Conservation (phyloP, 2,329 filamentous ascomycete genomes). For the Cryphonectria radicalis region DNA sequence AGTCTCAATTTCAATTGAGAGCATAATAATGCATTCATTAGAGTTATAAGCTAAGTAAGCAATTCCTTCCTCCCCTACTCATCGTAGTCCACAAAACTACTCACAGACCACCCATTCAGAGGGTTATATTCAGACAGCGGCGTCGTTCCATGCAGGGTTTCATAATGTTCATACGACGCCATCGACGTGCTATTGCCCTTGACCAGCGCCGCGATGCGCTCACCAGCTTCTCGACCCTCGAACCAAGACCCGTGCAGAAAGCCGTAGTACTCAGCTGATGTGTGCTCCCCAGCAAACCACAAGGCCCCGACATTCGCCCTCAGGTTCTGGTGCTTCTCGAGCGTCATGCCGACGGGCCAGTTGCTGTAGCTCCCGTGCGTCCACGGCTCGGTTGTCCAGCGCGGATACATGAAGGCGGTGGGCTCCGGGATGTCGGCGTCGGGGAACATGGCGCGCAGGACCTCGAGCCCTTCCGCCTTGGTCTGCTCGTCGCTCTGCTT, state of each 20-base stretch:
- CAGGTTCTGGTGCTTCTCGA: conserved; percentile 70
- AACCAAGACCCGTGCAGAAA: conserved; percentile 67
- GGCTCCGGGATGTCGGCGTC: conserved; percentile 61
- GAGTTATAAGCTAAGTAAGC: not conserved
- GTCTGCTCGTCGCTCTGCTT: conserved; percentile 62
- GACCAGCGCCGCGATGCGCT: conserved; percentile 46
- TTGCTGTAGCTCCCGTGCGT: conserved; percentile 68
- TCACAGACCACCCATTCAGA: conserved; percentile 44
- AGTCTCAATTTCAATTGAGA: no score
- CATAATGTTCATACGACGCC: conserved; percentile 38
- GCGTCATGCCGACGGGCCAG: conserved; percentile 66
- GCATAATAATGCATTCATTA: not conserved
- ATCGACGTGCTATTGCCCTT: conserved; percentile 34
- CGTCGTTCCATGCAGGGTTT: conserved; percentile 42
- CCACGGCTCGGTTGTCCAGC: conserved; percentile 55
- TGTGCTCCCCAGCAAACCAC: conserved; percentile 70
- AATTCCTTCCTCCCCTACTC: not conserved
- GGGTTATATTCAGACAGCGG: conserved; percentile 39
- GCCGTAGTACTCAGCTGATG: conserved; percentile 65
- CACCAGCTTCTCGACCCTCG: conserved; percentile 56
- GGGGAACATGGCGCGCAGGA: conserved; percentile 66
- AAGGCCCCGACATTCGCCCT: conserved; percentile 65
- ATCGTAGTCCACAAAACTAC: conserved; percentile 38
- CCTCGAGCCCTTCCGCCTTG: conserved; percentile 57
- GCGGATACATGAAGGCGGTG: conserved; percentile 62